These are phyloP conservation scores for Phaeomoniella chlamydospora DNA, from an alignment of 2,329 filamentous ascomycete species.

Conservation along the genomic window DNA sequence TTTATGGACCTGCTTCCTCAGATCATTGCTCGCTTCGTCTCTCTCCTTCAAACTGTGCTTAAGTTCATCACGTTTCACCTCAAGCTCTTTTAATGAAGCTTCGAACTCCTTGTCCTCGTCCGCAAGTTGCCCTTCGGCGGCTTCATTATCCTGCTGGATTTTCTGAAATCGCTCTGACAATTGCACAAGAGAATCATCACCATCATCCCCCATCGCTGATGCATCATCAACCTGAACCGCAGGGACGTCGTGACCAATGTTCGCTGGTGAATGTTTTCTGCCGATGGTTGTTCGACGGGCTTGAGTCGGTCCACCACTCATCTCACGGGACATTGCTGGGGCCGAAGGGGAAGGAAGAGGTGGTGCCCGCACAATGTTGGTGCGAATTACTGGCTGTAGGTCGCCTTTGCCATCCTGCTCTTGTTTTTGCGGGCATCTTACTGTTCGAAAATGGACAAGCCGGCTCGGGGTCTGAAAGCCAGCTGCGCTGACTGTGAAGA, in stretches of 20 bases:
- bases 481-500: constrained; percentile 78
- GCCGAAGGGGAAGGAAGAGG: constrained; percentile 45
- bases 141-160: constrained; percentile 72
- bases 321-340: constrained; percentile 50
- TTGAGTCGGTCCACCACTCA: constrained; percentile 37
- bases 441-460: constrained; percentile 69
- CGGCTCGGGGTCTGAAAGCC: constrained; percentile 86
- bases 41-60: constrained; percentile 70
- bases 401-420: constrained; percentile 18
- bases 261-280: constrained; percentile 61
- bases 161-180: constrained; percentile 69
- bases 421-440: constrained; percentile 28
- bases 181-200: constrained; percentile 56
- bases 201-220: constrained; percentile 31
- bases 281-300: constrained; percentile 55
- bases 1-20: constrained; percentile 66
- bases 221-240: constrained; percentile 25
- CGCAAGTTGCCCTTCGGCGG: constrained; percentile 52
- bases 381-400: constrained; percentile 29
- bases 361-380: constrained; percentile 36
- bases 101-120: constrained; percentile 57
- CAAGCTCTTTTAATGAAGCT: constrained; percentile 50
- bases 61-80: constrained; percentile 66
- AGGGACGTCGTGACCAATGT: constrained; percentile 24
- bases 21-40: constrained; percentile 73